Conservation (phyloP, 768 basidiomycete species). For the Pulveroboletus ravenelii region DNA sequence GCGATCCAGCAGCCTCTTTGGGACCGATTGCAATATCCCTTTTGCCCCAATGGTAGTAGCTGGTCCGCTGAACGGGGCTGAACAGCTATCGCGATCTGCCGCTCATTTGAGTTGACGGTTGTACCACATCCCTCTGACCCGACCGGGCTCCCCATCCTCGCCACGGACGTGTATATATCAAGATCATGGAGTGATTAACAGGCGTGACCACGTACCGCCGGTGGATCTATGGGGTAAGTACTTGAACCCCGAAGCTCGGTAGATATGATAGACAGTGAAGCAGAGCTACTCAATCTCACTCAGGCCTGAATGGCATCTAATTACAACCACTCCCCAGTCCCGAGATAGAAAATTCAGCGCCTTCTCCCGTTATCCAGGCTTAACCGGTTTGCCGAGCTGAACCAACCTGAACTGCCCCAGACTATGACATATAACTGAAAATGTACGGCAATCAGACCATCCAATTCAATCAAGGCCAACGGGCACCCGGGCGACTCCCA, state of each 20-base stretch:
- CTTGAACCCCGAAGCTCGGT: neutral
- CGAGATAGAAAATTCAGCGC: neutral
- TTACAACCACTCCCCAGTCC: neutral
- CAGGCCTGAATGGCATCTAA: neutral
- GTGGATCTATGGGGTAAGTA: neutral
- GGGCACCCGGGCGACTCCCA: neutral
- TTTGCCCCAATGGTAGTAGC: too few species aligned
- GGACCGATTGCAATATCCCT: too few species aligned
- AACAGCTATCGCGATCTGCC: too few species aligned
- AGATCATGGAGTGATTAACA: neutral
- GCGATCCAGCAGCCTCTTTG: too few species aligned
- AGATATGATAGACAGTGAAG: too few species aligned
- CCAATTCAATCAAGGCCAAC: neutral
- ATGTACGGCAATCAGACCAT: neutral
- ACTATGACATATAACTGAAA: too few species aligned
- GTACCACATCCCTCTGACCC: too few species aligned
- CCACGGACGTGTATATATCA: neutral
- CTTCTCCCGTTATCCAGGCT: neutral
- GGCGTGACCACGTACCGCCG: neutral
- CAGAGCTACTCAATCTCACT: too few species aligned
- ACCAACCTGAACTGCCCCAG: neutral
- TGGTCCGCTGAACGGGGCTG: too few species aligned
- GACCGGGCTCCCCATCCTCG: neutral
- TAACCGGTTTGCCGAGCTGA: neutral
- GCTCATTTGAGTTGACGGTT: too few species aligned